These are phyloP conservation scores for Entomortierella parvispora DNA, from an alignment of 192 early-diverging fungal species.

Conservation along the genomic window DNA sequence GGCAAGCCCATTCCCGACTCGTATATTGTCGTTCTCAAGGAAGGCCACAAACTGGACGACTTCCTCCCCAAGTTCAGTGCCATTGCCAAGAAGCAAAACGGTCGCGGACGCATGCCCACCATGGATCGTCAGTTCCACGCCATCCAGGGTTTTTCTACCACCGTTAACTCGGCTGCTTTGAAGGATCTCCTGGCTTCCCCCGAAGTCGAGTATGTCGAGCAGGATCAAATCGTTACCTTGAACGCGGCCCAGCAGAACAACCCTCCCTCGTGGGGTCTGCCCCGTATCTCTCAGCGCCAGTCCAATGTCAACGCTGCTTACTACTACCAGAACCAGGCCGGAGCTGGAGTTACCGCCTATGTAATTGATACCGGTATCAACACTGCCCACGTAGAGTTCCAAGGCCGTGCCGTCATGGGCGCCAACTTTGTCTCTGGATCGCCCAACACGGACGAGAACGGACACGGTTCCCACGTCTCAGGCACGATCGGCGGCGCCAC, in stretches of 20 bases:
- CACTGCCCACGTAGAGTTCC: constrained; percentile 57
- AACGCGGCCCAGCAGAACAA: constrained; percentile 64
- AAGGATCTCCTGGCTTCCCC: constrained; percentile 30
- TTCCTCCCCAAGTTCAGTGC: constrained; percentile 32
- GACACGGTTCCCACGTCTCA: constrained; percentile 64
- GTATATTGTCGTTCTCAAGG: constrained; percentile 48
- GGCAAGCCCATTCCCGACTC: constrained; percentile 35
- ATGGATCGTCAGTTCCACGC: constrained; percentile 25
- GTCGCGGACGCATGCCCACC: constrained; percentile 30
- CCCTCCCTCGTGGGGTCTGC: constrained; percentile 89
- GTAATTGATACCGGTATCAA: constrained; percentile 67
- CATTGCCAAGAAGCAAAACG: constrained; percentile 37
- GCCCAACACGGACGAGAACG: constrained; percentile 57
- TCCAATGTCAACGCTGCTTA: constrained; percentile 53
- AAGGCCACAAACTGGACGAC: constrained; percentile 9
- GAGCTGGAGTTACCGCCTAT: constrained; percentile 57
- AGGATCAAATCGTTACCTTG: constrained; percentile 80
- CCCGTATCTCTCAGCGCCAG: constrained; percentile 71
- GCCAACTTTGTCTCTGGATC: constrained; percentile 50
- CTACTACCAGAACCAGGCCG: constrained; percentile 36
- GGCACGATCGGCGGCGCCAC: constrained; percentile 58
- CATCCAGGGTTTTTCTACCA: constrained; percentile 24
- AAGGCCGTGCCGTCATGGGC: constrained; percentile 59
- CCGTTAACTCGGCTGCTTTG: constrained; percentile 27
- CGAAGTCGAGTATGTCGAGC: constrained; percentile 83